A percentile compares a stretch with the other conserved stretches of the same genome.
Conservation (phyloP, 2,329 filamentous ascomycete genomes). For the Penicillium sp. region DNA sequence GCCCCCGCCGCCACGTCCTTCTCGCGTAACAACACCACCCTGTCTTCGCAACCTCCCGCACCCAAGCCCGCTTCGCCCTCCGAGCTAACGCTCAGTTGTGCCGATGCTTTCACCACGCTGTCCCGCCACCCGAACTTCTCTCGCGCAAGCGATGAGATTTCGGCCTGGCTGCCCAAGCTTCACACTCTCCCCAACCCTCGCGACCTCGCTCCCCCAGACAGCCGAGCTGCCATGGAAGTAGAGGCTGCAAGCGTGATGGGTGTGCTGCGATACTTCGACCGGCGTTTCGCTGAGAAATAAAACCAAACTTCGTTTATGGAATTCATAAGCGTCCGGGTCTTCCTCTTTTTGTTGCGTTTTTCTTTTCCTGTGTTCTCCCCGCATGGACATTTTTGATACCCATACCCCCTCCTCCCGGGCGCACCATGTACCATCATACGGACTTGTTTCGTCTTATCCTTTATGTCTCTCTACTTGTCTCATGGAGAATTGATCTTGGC, state of each 20-base stretch:
- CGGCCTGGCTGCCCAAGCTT: slow-evolving; percentile 73
- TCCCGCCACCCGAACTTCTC: slow-evolving; percentile 75
- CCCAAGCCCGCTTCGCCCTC: slow-evolving; percentile 34
- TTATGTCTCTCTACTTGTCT: background rate
- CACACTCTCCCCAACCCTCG: slow-evolving; percentile 53
- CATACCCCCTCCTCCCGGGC: slow-evolving; percentile 17
- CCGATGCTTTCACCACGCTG: slow-evolving; percentile 75
- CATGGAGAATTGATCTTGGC: background rate
- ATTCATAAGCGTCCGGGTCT: slow-evolving; percentile 3
- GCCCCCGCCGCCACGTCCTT: slow-evolving; percentile 25
- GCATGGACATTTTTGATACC: slow-evolving; percentile 23
- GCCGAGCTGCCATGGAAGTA: slow-evolving; percentile 66
- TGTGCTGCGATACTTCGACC: slow-evolving; percentile 77
- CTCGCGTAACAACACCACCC: slow-evolving; percentile 21
- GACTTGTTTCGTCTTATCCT: slow-evolving; percentile 10
- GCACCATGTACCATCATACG: slow-evolving; percentile 23
- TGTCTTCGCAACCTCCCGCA: slow-evolving; percentile 23
- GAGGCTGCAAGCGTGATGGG: slow-evolving; percentile 83
- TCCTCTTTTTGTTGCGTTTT: slow-evolving; percentile 12
- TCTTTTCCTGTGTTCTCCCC: slow-evolving; percentile 6
- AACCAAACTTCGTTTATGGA: background rate
- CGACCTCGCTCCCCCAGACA: slow-evolving; percentile 33
- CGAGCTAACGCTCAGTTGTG: slow-evolving; percentile 59
- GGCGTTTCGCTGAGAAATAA: slow-evolving; percentile 59
- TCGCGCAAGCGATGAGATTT: slow-evolving; percentile 69